Conservation (phyloP, 495 filamentous ascomycete genomes). For the Hyaloscypha bicolor region DNA sequence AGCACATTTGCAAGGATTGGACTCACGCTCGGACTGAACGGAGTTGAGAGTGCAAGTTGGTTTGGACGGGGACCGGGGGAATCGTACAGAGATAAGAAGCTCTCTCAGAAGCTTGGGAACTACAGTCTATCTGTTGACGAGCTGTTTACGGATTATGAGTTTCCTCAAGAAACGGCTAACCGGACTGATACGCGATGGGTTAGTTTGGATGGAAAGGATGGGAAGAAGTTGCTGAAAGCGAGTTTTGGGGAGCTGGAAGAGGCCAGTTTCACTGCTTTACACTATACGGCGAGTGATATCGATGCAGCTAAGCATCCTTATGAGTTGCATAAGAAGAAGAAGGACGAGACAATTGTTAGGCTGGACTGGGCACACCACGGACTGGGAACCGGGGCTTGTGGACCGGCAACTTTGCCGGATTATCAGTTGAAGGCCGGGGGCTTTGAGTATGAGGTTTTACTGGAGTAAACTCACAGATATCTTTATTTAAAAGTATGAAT, state of each 20-base stretch:
- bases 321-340: conserved; percentile 51
- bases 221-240: conserved; percentile 32
- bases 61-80: conserved; percentile 68
- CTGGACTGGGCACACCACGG: conserved; percentile 63
- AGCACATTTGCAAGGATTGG: conserved; percentile 62
- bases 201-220: conserved; percentile 37
- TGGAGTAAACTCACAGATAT: conserved; percentile 23
- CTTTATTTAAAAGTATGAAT: too few relatives aligned
- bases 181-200: conserved; percentile 65
- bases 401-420: conserved; percentile 50
- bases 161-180: conserved; percentile 68
- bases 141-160: conserved; percentile 62
- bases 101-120: conserved; percentile 55
- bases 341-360: conserved; percentile 56
- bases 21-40: conserved; percentile 47
- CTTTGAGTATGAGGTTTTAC: conserved; percentile 50
- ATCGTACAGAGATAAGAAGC: conserved; percentile 64
- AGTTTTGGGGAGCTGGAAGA: conserved; percentile 43
- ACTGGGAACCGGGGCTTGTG: conserved; percentile 53
- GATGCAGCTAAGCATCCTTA: conserved; percentile 61
- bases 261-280: conserved; percentile 54
- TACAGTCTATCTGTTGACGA: conserved; percentile 45
- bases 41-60: conserved; percentile 52
- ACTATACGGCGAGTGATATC: conserved; percentile 54
- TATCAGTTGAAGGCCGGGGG: conserved; percentile 48